These are phyloP conservation scores for Apiotrichum gracile DNA, from an alignment of 1,284 basidiomycete species.

Conservation along the genomic window DNA sequence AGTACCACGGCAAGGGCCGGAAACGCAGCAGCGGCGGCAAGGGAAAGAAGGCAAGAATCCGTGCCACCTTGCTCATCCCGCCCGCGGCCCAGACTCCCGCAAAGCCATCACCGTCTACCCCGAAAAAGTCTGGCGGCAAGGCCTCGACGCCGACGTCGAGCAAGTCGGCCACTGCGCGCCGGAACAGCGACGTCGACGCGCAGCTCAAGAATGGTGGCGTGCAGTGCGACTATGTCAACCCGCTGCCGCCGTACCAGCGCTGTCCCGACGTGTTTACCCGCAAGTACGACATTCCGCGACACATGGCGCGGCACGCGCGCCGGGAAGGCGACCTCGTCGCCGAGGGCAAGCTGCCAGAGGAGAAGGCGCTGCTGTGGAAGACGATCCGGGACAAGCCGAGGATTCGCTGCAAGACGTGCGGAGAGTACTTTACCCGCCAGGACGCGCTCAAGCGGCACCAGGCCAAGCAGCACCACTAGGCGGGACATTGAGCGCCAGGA, in stretches of 20 bases:
- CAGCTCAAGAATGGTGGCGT: conserved; percentile 25
- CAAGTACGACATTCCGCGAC: conserved; percentile 44
- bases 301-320: conserved; percentile 44
- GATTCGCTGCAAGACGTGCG: conserved; percentile 34
- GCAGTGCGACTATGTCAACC: conserved; percentile 44
- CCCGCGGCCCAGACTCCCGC: neutral
- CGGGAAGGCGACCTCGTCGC: conserved; percentile 42
- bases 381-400: conserved; percentile 44
- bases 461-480: conserved; percentile 29
- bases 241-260: conserved; percentile 42
- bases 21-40: conserved; percentile 1
- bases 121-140: conserved; percentile 6
- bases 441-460: conserved; percentile 45
- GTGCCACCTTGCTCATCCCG: conserved; percentile 8
- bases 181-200: conserved; percentile 4
- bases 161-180: neutral
- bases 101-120: neutral
- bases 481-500: too few relatives aligned
- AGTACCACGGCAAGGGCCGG: conserved; percentile 16
- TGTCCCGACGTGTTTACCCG: conserved; percentile 43
- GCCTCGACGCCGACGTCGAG: neutral
- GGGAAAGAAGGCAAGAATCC: conserved; percentile 11
- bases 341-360: conserved; percentile 39
- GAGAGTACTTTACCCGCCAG: conserved; percentile 42
- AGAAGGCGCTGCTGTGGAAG: conserved; percentile 42